Evolutionary conservation across 2,329 filamentous ascomycete genomes (phyloP), one percentile per base, ranked within the genome.

Genomic region (Pyricularia pennisetigena): DNA sequence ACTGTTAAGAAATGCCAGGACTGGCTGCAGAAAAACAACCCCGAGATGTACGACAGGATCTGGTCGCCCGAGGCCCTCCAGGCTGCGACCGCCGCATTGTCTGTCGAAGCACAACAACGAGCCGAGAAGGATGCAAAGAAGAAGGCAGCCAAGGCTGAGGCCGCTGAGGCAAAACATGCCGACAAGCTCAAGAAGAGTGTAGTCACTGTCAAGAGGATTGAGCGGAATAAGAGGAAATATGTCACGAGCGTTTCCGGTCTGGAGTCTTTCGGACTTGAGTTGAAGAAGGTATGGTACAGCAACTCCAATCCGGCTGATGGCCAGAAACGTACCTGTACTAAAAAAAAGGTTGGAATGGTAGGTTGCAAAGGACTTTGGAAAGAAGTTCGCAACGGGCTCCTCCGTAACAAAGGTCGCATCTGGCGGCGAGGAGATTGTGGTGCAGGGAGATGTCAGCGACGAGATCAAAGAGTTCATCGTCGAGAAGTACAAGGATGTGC

Each of bases 1-100:
- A 98, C 94, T 57, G 90, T 91, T 28, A 97, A 93, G 81, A 99
- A 97, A 82, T 99, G 95, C 82, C 91, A 94, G 79, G 94, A 98
- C 78, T 99, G 95, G 95, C 88, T 99, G 24, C 82, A 92, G 75
- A 86, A 89, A 72, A 85, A 88, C 72, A 85, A 97, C 74, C 86
- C 88, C 3, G 83, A 85, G 64, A 82, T 97, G 78, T 96, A 97
- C 79, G 79, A 86, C 70, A 83, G 83, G 74, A 86, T 99, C 79
- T 97, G 97, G 85, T 97, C 93, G 66, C 85, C 91, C 92, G 92
- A 94, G 82, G 90, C 92, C 20, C 82, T 97, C 71, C 89, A 90
- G 79, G 91, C 92, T 71, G 93, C 93, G 73, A 90, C 97, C 67
- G 90, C 92, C 68, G 88, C 91, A 49, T 89, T 99, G 72, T 95